These are phyloP conservation scores for Spathaspora passalidarum DNA, from an alignment of 805 yeast species.

Conservation along the genomic window DNA sequence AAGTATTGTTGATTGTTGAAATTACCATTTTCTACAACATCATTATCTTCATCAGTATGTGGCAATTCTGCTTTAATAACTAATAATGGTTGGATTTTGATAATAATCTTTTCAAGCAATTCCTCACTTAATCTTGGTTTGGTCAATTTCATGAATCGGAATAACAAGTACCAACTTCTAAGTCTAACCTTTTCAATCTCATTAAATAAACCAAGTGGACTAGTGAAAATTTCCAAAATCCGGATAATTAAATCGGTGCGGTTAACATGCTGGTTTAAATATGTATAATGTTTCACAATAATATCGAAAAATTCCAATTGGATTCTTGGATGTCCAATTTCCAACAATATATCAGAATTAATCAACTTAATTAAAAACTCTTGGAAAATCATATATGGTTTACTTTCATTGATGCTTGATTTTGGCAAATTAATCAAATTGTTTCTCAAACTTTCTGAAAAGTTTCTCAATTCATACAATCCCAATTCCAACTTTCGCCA, in stretches of 20 bases:
- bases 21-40: constrained; percentile 42
- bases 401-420: constrained; percentile 59
- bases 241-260: constrained; percentile 46
- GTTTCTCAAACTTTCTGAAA: constrained; percentile 76
- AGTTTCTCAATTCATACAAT: constrained; percentile 72
- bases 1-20: constrained; percentile 80
- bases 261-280: constrained; percentile 42
- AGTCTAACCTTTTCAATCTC: constrained; percentile 67
- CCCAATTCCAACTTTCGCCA: constrained; percentile 91
- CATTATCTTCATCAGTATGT: constrained; percentile 55
- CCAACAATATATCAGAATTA: constrained; percentile 41
- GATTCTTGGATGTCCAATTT: constrained; percentile 72
- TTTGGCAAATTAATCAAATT: constrained; percentile 72
- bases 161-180: constrained; percentile 88
- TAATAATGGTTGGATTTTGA: constrained; percentile 60
- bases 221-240: constrained; percentile 73
- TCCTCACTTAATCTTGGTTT: constrained; percentile 54
- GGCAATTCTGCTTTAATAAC: constrained; percentile 58
- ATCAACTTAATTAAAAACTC: constrained; percentile 59
- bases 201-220: constrained; percentile 80
- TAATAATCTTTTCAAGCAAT: constrained; percentile 53
- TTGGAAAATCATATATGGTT: constrained; percentile 61
- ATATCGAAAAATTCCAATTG: constrained; percentile 83
- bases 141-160: constrained; percentile 74
- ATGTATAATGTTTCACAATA: constrained; percentile 71